Conservation (phyloP, 352 stramenopile species). For the Phytopythium cucurbitacearum region DNA sequence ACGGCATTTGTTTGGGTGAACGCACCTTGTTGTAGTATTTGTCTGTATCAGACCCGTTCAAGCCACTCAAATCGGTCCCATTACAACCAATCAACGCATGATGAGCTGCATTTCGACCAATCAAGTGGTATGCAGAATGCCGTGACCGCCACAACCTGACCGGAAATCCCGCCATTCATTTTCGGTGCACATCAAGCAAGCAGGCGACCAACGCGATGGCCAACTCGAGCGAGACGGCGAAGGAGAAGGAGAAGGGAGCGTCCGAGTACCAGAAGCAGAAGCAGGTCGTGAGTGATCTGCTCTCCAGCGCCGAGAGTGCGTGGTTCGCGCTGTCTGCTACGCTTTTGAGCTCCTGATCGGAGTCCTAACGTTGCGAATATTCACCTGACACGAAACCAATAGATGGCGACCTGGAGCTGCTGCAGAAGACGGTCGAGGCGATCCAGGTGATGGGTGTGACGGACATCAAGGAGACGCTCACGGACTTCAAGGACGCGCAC, state of each 20-base stretch:
- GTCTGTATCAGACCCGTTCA: too few relatives aligned
- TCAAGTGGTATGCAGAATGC: too few relatives aligned
- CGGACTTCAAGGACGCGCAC: slow-evolving; percentile 78
- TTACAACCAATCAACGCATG: too few relatives aligned
- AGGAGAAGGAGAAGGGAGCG: slow-evolving; percentile 56
- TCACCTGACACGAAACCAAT: neutral
- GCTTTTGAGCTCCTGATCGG: neutral
- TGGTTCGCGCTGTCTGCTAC: neutral
- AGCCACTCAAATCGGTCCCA: too few relatives aligned
- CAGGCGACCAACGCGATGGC: slow-evolving; percentile 17
- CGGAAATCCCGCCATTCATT: too few relatives aligned
- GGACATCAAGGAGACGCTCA: slow-evolving; percentile 54
- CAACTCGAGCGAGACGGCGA: slow-evolving; percentile 12
- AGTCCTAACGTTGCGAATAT: neutral
- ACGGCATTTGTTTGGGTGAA: too few relatives aligned
- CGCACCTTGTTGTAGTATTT: too few relatives aligned
- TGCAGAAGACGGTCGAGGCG: slow-evolving; percentile 58
- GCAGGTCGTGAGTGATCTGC: slow-evolving; percentile 67
- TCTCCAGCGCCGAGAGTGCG: slow-evolving; percentile 71
- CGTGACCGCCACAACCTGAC: too few relatives aligned
- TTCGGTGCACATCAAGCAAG: neutral
- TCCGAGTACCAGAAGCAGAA: slow-evolving; percentile 78
- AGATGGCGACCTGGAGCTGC: slow-evolving; percentile 70
- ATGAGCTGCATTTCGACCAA: too few relatives aligned
- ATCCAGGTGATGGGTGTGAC: slow-evolving; percentile 59